Base-by-base conservation (phyloP, 2,329 filamentous ascomycete species). In the Capronia coronata region DNA sequence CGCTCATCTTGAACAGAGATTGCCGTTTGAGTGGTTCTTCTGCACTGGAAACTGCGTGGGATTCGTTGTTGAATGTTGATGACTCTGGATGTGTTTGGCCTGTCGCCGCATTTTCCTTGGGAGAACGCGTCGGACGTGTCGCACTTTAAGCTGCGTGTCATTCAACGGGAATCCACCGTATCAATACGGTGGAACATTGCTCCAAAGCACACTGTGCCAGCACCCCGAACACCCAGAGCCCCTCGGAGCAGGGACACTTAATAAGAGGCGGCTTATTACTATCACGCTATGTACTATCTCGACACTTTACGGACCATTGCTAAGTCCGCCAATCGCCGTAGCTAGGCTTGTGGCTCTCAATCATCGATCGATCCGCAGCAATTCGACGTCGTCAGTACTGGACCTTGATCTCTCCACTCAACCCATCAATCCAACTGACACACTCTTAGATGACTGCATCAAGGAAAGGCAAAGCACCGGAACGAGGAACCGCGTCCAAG, bases 361-460 rank as follows among this genome's bases (percentile, higher is more conserved):
- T 37, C 14, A 37, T 37, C 34, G 34, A 37, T 37, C 34, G 34
- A 37, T 37, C 34, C 34, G 18, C 16, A 37, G 34, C 14, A 37
- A 18, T n/a, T n/a, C n/a, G 14, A 37, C 34, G 34, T 37, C 11
- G 23, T 29, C 25, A 10, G 23, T 23, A 29, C 7, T 13, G 30
- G 49, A 48, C 30, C 51, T 23, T 39, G 35, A 40, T 32, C 46
- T 41, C 40, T 37, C 39, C 43, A 27, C 30, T 16, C n/a, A 27
- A 23, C 34, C 49, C 21, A 13, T 25, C 34, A 35, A 16, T 10
- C 35, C 23, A 27, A 45, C 22, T 30, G 46, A 37, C 14, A 46
- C 35, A 25, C 38, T 43, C 22, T 55, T 59, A 59, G 57, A 59
- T 59, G 57, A 51, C 52, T 57, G 46, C 52, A 40, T 42, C 51